Evolutionary conservation across 768 basidiomycete genomes (phyloP).

Genomic region (Tylopilus subfusipes): DNA sequence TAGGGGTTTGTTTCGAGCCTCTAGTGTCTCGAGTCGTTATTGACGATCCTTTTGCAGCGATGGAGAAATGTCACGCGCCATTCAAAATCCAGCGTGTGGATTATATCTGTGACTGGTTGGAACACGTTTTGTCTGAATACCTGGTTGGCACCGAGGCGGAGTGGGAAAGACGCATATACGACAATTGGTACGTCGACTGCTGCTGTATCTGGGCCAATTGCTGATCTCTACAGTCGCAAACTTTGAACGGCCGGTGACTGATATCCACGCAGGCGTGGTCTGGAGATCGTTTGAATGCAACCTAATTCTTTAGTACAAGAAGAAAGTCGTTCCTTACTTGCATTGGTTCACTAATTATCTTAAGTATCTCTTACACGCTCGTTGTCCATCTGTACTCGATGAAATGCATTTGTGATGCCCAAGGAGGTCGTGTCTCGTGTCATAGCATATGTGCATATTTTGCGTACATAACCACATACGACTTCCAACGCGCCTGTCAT

Average conservation of each 20-base stretch:
- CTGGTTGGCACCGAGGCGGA: conserved; percentile 26
- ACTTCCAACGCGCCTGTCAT: conserved; percentile 13
- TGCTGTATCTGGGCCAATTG: background rate
- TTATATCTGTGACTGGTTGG: conserved; percentile 40
- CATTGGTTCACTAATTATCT: background rate
- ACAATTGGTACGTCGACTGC: conserved; percentile 25
- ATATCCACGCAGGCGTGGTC: conserved; percentile 4
- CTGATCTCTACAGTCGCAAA: conserved; percentile 10
- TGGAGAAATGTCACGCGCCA: conserved; percentile 45
- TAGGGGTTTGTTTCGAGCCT: conserved; percentile 31
- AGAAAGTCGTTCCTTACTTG: conserved; percentile 1
- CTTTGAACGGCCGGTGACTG: background rate
- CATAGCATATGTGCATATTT: conserved; percentile 31
- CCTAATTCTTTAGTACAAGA: background rate
- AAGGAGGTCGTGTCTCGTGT: conserved; percentile 9
- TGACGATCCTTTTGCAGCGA: conserved; percentile 30
- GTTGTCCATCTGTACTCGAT: background rate
- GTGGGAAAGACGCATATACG: conserved; percentile 26
- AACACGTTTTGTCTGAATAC: conserved; percentile 28
- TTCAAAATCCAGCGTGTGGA: conserved; percentile 37
- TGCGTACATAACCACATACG: conserved; percentile 27
- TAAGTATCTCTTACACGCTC: conserved; percentile 9
- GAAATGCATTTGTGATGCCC: background rate
- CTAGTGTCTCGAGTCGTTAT: background rate
- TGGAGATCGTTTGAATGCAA: background rate